phyloP scores from a whole-genome alignment of 2,329 filamentous ascomycete species.

The Cercospora berteroae region DNA sequence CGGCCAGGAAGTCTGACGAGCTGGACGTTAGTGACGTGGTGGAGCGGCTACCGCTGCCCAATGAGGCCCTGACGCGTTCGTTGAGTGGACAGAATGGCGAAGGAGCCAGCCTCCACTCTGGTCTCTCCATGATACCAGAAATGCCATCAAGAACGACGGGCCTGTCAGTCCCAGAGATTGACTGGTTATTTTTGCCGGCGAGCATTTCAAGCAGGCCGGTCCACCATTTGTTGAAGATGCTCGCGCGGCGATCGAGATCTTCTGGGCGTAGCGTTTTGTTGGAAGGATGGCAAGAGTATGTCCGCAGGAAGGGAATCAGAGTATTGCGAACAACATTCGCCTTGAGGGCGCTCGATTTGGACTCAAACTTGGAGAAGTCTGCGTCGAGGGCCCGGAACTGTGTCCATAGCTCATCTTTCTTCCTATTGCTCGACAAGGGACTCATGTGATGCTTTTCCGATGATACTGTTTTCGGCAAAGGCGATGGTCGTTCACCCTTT shows the following conservation, averaged over 20 bases:
- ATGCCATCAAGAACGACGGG: constrained; percentile 76
- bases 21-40: constrained; percentile 55
- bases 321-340: constrained; percentile 70
- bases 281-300: constrained; percentile 66
- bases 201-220: constrained; percentile 76
- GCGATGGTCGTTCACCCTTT: constrained; percentile 41
- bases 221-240: constrained; percentile 91
- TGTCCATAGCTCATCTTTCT: constrained; percentile 68
- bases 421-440: constrained; percentile 43
- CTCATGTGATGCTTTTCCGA: constrained; percentile 34
- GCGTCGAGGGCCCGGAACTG: constrained; percentile 66
- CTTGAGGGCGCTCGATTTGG: constrained; percentile 71
- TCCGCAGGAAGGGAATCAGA: constrained; percentile 74
- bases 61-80: constrained; percentile 51
- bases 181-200: constrained; percentile 70
- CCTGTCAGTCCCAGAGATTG: constrained; percentile 79
- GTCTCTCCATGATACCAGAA: constrained; percentile 79
- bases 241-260: constrained; percentile 75
- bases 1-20: constrained; percentile 65
- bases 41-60: constrained; percentile 50
- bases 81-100: constrained; percentile 63
- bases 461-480: constrained; percentile 42
- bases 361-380: constrained; percentile 70
- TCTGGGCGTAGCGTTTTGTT: constrained; percentile 67
- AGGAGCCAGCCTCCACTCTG: constrained; percentile 78